phyloP scores from a whole-genome alignment of 1,284 basidiomycete genomes.

The Rhodotorula sp. region DNA sequence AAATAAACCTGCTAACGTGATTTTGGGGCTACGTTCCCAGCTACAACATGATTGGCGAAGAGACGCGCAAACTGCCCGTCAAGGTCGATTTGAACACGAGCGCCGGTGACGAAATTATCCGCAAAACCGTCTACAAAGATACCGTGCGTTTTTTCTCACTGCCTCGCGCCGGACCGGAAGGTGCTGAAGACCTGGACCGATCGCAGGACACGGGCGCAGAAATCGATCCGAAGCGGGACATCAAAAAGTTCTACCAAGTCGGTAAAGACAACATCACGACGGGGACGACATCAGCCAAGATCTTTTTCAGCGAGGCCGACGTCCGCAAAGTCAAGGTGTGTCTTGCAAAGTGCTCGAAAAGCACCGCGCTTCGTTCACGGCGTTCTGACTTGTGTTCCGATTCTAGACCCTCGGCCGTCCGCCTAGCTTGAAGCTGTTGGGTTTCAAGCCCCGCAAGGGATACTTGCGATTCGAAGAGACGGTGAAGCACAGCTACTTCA shows the following conservation, averaged over 20 bases:
- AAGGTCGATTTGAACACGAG: slow-evolving; percentile 77
- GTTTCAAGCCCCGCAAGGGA: slow-evolving; percentile 67
- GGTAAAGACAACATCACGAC: slow-evolving; percentile 40
- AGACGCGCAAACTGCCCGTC: slow-evolving; percentile 73
- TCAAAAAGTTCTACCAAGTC: slow-evolving; percentile 48
- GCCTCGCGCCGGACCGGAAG: no score
- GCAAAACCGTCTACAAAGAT: slow-evolving; percentile 71
- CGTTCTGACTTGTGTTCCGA: background rate
- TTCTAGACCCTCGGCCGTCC: slow-evolving; percentile 26
- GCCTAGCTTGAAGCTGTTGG: slow-evolving; percentile 78
- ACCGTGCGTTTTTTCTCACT: slow-evolving; percentile 52
- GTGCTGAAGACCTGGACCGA: background rate
- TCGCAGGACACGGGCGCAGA: slow-evolving; percentile 27
- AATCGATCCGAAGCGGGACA: slow-evolving; percentile 46
- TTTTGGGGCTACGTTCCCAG: no score
- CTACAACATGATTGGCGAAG: slow-evolving; percentile 79
- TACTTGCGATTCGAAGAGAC: slow-evolving; percentile 81
- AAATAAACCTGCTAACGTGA: no score
- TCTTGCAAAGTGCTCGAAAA: no score
- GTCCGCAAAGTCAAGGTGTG: slow-evolving; percentile 66
- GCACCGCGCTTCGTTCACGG: background rate
- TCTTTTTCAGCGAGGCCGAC: slow-evolving; percentile 83
- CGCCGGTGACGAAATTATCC: slow-evolving; percentile 67
- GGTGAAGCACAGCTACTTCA: slow-evolving; percentile 83
- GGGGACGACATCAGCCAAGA: slow-evolving; percentile 52